Base-by-base conservation (phyloP, 2,329 filamentous ascomycete species). In the Bipolaris gigantea region DNA sequence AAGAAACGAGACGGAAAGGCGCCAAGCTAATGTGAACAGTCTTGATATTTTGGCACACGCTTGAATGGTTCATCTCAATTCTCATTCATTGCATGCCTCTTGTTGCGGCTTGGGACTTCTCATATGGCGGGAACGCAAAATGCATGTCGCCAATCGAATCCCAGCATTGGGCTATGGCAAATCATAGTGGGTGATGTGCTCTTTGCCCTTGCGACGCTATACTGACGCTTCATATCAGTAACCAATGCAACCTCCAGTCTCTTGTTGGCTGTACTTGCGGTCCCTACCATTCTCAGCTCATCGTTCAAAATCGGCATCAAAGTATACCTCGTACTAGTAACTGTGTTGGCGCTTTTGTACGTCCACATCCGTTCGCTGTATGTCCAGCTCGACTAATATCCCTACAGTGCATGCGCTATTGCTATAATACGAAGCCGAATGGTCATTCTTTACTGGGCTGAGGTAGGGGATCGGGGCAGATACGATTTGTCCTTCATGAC, bases 31-130 rank as follows among this genome's bases (percentile, higher is more conserved):
- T 19, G 8, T 19, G 13, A 8, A 5, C 35, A 66, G 62, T 50
- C 27, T 33, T 60, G 9, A 46, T 57, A 0, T 39, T 74, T 18
- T 60, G 68, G 18, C 77, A 79, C 45, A 75, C 71, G 2, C 50
- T 80, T 4, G 64, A 73, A 21, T 79, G 78, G 64, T 66, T 72
- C 9, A 66, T 73, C 7, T 78, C 78, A 0, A 58, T 80, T 32
- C 72, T 81, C 10, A 77, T 81, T 57, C 71, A 76, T 36, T 82
- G 79, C 53, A 57, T 73, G 15, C 79, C 79, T 1, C 66, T 81
- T n/a, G 54, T 62, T 4, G 77, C 77, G 5, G 69, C 70, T 4
- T 82, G 80, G 80, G 66, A 79, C 50, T 33, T 44, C 23, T 43
- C 33, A 5, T 44, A 27, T 25, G 40, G 27, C 10, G n/a, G 35